Evolutionary conservation across 306 rosid species (phyloP).

Genomic region (Pyrus betulifolia): DNA sequence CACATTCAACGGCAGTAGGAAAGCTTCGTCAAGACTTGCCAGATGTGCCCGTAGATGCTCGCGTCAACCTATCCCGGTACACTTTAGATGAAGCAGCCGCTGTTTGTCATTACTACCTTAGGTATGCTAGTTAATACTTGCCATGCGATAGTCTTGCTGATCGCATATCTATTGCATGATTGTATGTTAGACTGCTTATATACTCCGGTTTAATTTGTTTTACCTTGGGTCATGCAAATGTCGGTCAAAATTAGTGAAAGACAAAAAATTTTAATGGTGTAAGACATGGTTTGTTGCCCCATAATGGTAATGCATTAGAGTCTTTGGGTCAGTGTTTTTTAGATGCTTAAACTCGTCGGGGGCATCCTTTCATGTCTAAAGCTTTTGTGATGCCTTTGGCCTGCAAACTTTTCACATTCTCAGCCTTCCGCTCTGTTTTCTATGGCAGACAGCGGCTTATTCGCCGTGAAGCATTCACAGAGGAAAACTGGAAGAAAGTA

Average conservation of each 20-base stretch:
- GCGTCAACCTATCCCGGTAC: slow-evolving; percentile 68
- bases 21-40: slow-evolving; percentile 88
- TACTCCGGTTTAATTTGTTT: neutral
- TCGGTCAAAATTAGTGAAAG: neutral
- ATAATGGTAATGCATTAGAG: neutral
- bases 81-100: slow-evolving; percentile 79
- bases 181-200: neutral
- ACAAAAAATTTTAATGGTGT: neutral
- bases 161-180: neutral
- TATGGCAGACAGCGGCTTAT: slow-evolving; percentile 79
- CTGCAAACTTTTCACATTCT: slow-evolving; percentile 11
- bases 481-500: slow-evolving; percentile 80
- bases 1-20: slow-evolving; percentile 98
- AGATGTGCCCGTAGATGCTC: slow-evolving; percentile 78
- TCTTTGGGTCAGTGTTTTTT: neutral
- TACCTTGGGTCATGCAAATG: neutral
- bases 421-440: slow-evolving; percentile 4
- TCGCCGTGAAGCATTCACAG: slow-evolving; percentile 69
- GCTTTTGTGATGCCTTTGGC: slow-evolving; percentile 1
- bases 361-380: neutral
- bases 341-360: neutral
- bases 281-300: neutral
- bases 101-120: slow-evolving; percentile 77
- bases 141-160: neutral
- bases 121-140: slow-evolving; percentile 36